Base-by-base conservation (phyloP, 306 rosid species). In the Vigna unguiculata region DNA sequence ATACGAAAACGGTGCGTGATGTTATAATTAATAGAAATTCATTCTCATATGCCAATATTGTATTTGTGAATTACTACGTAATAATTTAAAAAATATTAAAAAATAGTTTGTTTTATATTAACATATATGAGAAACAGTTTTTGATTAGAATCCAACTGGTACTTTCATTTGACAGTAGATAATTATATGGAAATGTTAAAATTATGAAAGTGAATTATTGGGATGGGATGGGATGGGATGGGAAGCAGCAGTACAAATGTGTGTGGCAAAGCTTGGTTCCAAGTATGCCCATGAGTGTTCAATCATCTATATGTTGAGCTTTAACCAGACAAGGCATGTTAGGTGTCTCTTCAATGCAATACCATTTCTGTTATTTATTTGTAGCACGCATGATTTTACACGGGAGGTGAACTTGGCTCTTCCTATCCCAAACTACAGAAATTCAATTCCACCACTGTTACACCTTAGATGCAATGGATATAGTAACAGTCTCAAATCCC, bases 241-340 rank as follows among this genome's bases (percentile, higher is more conserved):
- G 52, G 21, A 54, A 32, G 11, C 63, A 34, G 36, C 6, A 34
- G 61, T 70, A 49, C 57, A 24, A 28, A 57, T 11, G 47, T 74
- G 49, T 47, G 49, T 63, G 80, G 84, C 54, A 59, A 65, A 30
- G 7, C 34, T 28, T 28, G 19, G 13, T 66, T 75, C 74, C 59
- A 62, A 61, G 76, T 61, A 66, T 81, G 51, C 80, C 62, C 58
- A 69, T 22, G 47, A 78, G 73, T 70, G 38, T 47, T 80, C 86
- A 63, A 83, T 85, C 85, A 85, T 78, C 51, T 64, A 68, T 14
- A 69, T 70, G 86, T 45, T 69, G 36, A 80, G 61, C 82, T 83
- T 83, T 81, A 71, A 68, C 78, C 52, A n/a, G 67, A 76, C 86
- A 85, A 32, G 10, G 74, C 89, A 83, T 54, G 84, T 81, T 84